Percentiles rank a stretch among this genome's conserved stretches.
Evolutionary conservation across 2,329 filamentous ascomycete species (phyloP).

Genomic region (Alternaria burnsii): DNA sequence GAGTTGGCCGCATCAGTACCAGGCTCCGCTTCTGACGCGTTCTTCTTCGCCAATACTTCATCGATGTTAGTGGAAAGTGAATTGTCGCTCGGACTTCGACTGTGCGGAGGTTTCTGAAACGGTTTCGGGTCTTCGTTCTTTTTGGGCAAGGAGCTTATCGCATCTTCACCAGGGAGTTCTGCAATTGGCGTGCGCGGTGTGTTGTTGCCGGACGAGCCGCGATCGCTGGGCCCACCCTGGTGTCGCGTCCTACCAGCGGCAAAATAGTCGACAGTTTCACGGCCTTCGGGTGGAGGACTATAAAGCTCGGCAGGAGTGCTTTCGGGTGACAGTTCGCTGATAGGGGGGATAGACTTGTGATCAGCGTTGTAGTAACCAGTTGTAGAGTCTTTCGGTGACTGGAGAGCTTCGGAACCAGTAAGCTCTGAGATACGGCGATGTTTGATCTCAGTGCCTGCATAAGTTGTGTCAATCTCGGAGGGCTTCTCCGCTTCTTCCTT

Average conservation of each 20-base stretch:
- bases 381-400: slow-evolving; percentile 36
- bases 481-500: slow-evolving; percentile 21
- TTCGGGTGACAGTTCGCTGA: slow-evolving; percentile 46
- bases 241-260: slow-evolving; percentile 26
- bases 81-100: slow-evolving; percentile 38
- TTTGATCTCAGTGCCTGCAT: slow-evolving; percentile 42
- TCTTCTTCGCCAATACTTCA: slow-evolving; percentile 28
- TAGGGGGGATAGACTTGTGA: slow-evolving; percentile 40
- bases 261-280: slow-evolving; percentile 38
- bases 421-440: slow-evolving; percentile 46
- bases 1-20: background rate
- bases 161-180: slow-evolving; percentile 46
- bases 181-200: slow-evolving; percentile 37
- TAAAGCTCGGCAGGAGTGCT: slow-evolving; percentile 47
- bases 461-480: slow-evolving; percentile 39
- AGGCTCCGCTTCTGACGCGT: slow-evolving; percentile 2
- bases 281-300: slow-evolving; percentile 35
- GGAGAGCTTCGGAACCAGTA: slow-evolving; percentile 39
- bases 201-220: slow-evolving; percentile 38
- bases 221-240: slow-evolving; percentile 33
- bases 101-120: slow-evolving; percentile 26
- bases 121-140: slow-evolving; percentile 28
- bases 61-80: slow-evolving; percentile 42
- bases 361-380: slow-evolving; percentile 38
- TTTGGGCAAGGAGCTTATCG: slow-evolving; percentile 22